Evolutionary conservation across 1,284 basidiomycete genomes (phyloP).

Genomic region (Caloboletus firmus): DNA sequence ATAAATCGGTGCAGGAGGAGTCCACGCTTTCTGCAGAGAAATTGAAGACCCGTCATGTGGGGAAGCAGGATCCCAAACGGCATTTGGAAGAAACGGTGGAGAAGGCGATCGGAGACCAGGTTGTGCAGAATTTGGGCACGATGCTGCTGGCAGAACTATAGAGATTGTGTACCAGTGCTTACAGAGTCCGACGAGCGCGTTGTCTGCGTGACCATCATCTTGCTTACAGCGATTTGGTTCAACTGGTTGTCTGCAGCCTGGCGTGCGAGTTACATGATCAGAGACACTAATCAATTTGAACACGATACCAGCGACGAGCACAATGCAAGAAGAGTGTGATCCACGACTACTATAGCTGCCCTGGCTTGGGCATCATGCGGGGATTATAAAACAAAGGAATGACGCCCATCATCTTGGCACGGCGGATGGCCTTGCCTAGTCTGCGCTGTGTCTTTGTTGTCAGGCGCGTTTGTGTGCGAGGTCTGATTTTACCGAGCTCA

Average conservation of each 20-base stretch:
- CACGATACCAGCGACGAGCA: not conserved
- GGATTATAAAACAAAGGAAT: conserved; percentile 66
- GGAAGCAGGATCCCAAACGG: conserved; percentile 96
- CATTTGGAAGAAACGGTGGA: conserved; percentile 97
- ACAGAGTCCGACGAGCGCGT: not conserved
- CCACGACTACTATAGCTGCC: conserved; percentile 8
- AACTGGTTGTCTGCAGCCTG: not conserved
- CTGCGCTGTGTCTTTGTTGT: conserved; percentile 82
- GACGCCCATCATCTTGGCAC: conserved; percentile 92
- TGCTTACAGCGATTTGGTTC: not conserved
- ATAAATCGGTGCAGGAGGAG: conserved; percentile 96
- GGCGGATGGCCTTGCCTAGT: conserved; percentile 84
- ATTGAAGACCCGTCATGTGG: conserved; percentile 94
- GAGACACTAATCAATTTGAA: conserved; percentile 5
- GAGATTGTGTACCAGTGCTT: conserved; percentile 4
- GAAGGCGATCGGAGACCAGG: conserved; percentile 93
- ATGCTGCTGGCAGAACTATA: conserved; percentile 87
- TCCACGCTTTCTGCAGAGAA: conserved; percentile 88
- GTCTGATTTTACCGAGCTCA: conserved; percentile 83
- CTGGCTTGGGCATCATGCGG: conserved; percentile 25
- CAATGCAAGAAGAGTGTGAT: not conserved
- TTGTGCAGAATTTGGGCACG: conserved; percentile 90
- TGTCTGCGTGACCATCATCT: not conserved
- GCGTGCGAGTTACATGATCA: conserved; percentile 12
- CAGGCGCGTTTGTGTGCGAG: conserved; percentile 69